Evolutionary conservation across 345 rosid genomes (phyloP).

Genomic region (Salix koriyanagi): DNA sequence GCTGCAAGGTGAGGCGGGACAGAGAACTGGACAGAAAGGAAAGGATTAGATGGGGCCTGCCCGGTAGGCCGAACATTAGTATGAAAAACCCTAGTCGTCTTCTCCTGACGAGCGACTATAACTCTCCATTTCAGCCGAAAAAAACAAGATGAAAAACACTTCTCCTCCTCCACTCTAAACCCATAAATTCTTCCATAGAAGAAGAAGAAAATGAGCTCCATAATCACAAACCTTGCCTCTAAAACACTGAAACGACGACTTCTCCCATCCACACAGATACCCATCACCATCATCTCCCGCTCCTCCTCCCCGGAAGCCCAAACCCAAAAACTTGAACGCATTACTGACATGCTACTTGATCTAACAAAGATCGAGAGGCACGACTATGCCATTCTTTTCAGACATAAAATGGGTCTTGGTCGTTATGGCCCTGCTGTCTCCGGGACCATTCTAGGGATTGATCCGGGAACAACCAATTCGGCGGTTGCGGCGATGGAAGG

Average conservation of each 20-base stretch:
- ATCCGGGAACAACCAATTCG: constrained; percentile 93
- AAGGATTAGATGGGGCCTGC: too few species aligned
- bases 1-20: background rate
- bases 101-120: background rate
- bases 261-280: background rate
- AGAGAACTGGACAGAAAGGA: constrained; percentile 5
- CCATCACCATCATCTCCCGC: constrained; percentile 26
- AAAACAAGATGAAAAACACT: background rate
- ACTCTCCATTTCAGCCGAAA: background rate
- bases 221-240: background rate
- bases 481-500: constrained; percentile 99
- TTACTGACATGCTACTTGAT: constrained; percentile 66
- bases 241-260: constrained; percentile 6
- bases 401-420: constrained; percentile 63
- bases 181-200: background rate
- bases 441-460: constrained; percentile 56
- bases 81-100: too few species aligned
- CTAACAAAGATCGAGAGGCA: constrained; percentile 66
- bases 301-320: constrained; percentile 30
- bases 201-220: background rate
- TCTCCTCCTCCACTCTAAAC: background rate
- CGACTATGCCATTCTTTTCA: constrained; percentile 73
- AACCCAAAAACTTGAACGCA: constrained; percentile 77
- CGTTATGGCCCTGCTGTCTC: constrained; percentile 57
- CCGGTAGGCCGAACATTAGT: too few species aligned